Percentiles rank a stretch among this genome's conserved stretches.
Evolutionary conservation across 495 filamentous ascomycete genomes (phyloP).

Genomic region (Halenospora varia): DNA sequence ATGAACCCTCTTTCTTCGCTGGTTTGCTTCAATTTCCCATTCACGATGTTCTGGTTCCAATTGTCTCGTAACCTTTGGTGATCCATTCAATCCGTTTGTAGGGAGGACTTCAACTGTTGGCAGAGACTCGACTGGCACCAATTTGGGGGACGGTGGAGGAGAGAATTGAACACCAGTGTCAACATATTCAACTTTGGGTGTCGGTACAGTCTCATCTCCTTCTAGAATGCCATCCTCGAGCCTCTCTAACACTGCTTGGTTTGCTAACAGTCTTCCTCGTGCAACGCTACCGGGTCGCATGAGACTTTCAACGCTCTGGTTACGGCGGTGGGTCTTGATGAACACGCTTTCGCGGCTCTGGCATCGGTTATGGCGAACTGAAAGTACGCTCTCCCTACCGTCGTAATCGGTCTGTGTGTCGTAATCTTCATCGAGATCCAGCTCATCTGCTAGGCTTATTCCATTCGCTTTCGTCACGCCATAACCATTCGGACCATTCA

Average conservation of each 20-base stretch:
- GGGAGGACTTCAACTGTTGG: constrained; percentile 30
- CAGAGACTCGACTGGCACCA: constrained; percentile 27
- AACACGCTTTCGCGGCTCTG: constrained; percentile 42
- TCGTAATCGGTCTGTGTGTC: constrained; percentile 48
- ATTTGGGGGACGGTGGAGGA: constrained; percentile 68
- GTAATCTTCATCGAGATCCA: constrained; percentile 77
- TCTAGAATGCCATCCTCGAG: constrained; percentile 45
- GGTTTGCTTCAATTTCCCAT: constrained; percentile 65
- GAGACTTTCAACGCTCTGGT: constrained; percentile 48
- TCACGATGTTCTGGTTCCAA: constrained; percentile 39
- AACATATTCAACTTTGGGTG: constrained; percentile 44
- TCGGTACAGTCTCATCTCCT: constrained; percentile 34
- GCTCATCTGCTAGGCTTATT: constrained; percentile 82
- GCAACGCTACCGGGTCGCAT: constrained; percentile 44
- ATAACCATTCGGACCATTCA: constrained; percentile 44
- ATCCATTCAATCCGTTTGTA: constrained; percentile 30
- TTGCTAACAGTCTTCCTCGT: constrained; percentile 41
- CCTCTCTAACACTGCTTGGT: constrained; percentile 43
- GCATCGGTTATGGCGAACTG: constrained; percentile 34
- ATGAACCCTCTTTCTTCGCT: constrained; percentile 61
- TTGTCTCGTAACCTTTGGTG: constrained; percentile 31
- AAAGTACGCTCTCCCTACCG: constrained; percentile 49
- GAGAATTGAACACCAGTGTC: constrained; percentile 80
- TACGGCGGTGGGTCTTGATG: constrained; percentile 36
- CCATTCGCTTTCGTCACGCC: constrained; percentile 54